A percentile compares a stretch with the other conserved stretches of the same genome.
phyloP scores from a whole-genome alignment of 257 asterid species.

The Solanum arcanum region DNA sequence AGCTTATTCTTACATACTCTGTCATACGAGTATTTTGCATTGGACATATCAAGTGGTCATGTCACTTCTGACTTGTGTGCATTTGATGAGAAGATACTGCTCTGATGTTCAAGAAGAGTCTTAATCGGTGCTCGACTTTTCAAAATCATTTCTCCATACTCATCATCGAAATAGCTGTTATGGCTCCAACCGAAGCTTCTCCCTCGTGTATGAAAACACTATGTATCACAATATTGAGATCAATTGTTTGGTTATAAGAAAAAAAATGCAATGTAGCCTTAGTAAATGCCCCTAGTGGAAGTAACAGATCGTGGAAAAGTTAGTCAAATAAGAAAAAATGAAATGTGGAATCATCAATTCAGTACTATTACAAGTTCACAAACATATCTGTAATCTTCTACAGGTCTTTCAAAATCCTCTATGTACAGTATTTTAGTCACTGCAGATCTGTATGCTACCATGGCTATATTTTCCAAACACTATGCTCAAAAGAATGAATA shows the following conservation, averaged over 20 bases:
- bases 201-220: conserved; percentile 59
- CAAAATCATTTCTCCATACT: conserved; percentile 86
- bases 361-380: background rate
- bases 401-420: background rate
- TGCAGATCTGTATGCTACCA: background rate
- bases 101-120: conserved; percentile 29
- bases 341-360: background rate
- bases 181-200: conserved; percentile 79
- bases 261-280: conserved; percentile 90
- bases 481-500: background rate
- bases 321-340: background rate
- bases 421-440: background rate
- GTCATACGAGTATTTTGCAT: background rate
- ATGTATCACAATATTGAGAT: conserved; percentile 83
- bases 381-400: background rate
- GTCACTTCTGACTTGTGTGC: background rate
- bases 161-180: conserved; percentile 59
- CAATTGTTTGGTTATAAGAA: conserved; percentile 79
- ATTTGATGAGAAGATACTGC: background rate
- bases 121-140: conserved; percentile 70
- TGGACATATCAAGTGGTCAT: background rate
- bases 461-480: background rate
- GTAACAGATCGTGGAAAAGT: background rate
- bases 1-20: too few species aligned
- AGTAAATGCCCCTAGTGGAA: conserved; percentile 72